Evolutionary conservation across 2,329 filamentous ascomycete species (phyloP).

Genomic region (Colletotrichum spaethianum): DNA sequence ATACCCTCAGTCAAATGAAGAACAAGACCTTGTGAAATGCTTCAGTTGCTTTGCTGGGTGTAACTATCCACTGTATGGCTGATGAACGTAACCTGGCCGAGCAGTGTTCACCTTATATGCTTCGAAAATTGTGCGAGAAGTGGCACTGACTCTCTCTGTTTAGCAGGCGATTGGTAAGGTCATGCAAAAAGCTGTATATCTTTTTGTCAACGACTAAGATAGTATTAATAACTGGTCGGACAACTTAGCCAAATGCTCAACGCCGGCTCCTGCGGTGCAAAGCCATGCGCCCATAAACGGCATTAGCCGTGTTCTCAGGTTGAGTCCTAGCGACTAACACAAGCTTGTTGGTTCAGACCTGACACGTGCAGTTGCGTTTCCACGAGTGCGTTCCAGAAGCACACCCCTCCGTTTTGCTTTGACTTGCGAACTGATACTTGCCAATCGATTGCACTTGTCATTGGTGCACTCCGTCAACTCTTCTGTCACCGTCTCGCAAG

Average conservation of each 20-base stretch:
- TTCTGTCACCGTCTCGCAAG: background rate
- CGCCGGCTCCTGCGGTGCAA: background rate
- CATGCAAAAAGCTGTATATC: background rate
- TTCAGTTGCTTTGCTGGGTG: background rate
- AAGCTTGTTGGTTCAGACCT: conserved; percentile 1
- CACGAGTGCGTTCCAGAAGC: conserved; percentile 1
- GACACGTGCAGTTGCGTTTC: conserved; percentile 20
- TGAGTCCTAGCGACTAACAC: conserved; percentile 9
- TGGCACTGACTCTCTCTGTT: background rate
- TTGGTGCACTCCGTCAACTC: background rate
- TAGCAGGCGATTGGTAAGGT: no score
- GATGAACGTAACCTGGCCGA: background rate
- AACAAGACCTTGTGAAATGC: conserved; percentile 21
- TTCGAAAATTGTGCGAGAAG: background rate
- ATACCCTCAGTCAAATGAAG: conserved; percentile 39
- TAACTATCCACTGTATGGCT: background rate
- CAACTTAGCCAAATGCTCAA: background rate
- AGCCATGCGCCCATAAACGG: background rate
- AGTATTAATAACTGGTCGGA: background rate
- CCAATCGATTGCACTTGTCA: background rate
- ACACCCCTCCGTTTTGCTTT: background rate
- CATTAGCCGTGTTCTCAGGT: background rate
- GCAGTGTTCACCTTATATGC: background rate
- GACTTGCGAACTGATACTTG: background rate
- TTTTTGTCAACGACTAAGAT: background rate